Conservation (phyloP, 148 eudicot genomes). For the Silene latifolia region DNA sequence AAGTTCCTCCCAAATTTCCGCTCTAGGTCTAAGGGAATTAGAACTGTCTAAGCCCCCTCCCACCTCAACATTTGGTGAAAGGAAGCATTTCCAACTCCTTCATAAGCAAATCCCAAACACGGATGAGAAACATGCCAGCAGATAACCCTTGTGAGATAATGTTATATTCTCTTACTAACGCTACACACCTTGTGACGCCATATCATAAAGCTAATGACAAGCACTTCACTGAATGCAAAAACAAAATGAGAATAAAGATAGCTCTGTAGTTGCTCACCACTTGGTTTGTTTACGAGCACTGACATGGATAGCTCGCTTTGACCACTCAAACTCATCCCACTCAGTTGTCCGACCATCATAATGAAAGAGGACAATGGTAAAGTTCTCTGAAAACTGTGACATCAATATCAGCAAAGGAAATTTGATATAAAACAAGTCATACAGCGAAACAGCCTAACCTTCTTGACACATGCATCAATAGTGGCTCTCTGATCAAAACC, state of each 20-base stretch:
- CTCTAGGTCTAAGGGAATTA: too few relatives aligned
- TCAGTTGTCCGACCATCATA: conserved; percentile 80
- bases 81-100: background rate
- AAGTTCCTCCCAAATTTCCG: too few relatives aligned
- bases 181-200: background rate
- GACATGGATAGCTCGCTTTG: conserved; percentile 73
- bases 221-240: background rate
- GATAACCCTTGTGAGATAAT: background rate
- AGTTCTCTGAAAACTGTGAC: conserved; percentile 72
- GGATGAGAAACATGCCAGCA: background rate
- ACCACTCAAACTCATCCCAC: conserved; percentile 94
- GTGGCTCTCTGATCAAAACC: conserved; percentile 64
- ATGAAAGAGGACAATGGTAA: conserved; percentile 69
- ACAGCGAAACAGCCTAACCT: conserved; percentile 37
- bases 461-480: conserved; percentile 70
- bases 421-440: background rate
- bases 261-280: conserved; percentile 42
- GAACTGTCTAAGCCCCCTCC: background rate
- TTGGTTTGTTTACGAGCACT: conserved; percentile 79
- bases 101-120: background rate
- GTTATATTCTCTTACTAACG: background rate
- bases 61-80: background rate
- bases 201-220: background rate
- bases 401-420: conserved; percentile 18
- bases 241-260: background rate